Base-by-base conservation (phyloP, 23 red algal genomes). In the Pyropia haitanensis region DNA sequence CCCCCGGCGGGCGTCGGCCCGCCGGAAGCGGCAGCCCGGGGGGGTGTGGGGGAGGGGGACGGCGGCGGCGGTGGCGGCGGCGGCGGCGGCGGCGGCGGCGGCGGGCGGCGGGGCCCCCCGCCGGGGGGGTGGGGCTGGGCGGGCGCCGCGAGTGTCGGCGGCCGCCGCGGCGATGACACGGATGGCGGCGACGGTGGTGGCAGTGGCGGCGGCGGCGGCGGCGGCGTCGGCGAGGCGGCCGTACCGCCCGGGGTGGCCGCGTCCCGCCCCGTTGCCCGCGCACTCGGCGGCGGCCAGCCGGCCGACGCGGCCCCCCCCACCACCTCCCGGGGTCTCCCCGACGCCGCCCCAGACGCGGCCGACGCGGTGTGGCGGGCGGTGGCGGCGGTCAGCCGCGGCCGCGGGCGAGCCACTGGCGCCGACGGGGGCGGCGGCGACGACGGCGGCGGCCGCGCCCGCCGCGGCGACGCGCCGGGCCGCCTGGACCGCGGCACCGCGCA, bases 311-410 rank as follows among this genome's bases (percentile, higher is more conserved):
- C 39, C 1, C 0, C 4, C 39, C 5, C 31, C 31, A 6, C 31
- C 3, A 33, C 39, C 39, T 12, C 39, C 39, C 39, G 39, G 4
- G 7, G 39, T 9, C 4, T 46, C 39, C 39, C 39, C 39, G 39
- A 46, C 0, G 39, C 10, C 4, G 39, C 10, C 39, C 39, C 39
- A 46, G 39, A 46, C 39, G 33, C 16, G 65, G 65, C 65, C 49
- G 16, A 24, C 18, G 66, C 20, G 44, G 44, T 25, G 66, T 1
- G 2, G 34, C 50, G 22, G 44, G 19, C 12, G 25, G 25, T 23
- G 64, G 64, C 27, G 26, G 33, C 64, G 57, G 32, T 77, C 73
- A 2, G 73, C 73, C 60, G 53, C 60, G 3, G 49, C 56, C 73
- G 60, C 27, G 59, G 73, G 57, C 73, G 49, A 20, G 25, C 44